Evolutionary conservation across 768 basidiomycete genomes (phyloP).

Genomic region (Lentinula raphanica): DNA sequence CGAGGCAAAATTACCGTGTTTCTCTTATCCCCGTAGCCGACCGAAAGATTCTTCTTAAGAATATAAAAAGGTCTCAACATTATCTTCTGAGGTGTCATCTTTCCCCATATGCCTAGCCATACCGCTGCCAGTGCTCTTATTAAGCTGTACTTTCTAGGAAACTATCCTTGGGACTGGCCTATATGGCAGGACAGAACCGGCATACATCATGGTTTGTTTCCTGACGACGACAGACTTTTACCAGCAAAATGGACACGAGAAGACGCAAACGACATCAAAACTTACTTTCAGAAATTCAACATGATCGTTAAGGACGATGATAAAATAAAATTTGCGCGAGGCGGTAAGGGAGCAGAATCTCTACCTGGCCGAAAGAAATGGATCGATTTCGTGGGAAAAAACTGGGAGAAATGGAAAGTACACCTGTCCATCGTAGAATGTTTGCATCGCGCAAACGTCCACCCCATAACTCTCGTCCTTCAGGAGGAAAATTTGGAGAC

Average conservation of each 20-base stretch:
- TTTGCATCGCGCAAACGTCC: background rate
- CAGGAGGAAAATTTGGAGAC: background rate
- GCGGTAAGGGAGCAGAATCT: background rate
- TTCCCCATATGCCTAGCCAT: constrained; percentile 5
- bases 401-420: constrained; percentile 13
- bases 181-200: constrained; percentile 19
- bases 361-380: constrained; percentile 14
- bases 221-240: constrained; percentile 12
- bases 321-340: background rate
- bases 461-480: background rate
- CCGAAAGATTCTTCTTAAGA: too few species aligned
- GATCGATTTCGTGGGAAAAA: constrained; percentile 8
- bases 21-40: too few species aligned
- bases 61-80: too few species aligned
- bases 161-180: constrained; percentile 12
- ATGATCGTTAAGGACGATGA: background rate
- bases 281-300: constrained; percentile 14
- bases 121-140: constrained; percentile 13
- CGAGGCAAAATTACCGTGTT: too few species aligned
- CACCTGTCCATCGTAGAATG: constrained; percentile 5
- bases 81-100: too few species aligned
- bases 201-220: constrained; percentile 18
- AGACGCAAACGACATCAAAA: constrained; percentile 4
- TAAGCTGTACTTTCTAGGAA: constrained; percentile 8
- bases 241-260: constrained; percentile 13